A percentile compares a stretch with the other conserved stretches of the same genome.
These are phyloP conservation scores for Rubia tinctorum DNA, from an alignment of 305 asterid species.

Conservation along the genomic window DNA sequence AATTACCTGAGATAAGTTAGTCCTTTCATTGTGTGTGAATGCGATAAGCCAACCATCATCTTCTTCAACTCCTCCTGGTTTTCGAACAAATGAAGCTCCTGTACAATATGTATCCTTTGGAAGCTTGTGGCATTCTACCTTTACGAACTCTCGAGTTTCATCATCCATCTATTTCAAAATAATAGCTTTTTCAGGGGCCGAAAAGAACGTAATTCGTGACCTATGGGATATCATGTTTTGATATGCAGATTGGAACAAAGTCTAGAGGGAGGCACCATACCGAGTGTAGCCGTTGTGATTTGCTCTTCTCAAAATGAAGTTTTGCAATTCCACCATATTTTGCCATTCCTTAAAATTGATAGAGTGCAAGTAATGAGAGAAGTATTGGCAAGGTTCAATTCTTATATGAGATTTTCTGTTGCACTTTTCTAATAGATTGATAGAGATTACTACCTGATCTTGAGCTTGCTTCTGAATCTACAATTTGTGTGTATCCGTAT, in stretches of 20 bases:
- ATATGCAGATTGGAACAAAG: neutral
- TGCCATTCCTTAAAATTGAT: constrained; percentile 38
- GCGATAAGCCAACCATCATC: constrained; percentile 70
- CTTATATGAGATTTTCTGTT: neutral
- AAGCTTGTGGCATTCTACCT: constrained; percentile 50
- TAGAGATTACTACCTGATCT: constrained; percentile 35
- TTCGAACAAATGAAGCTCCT: constrained; percentile 60
- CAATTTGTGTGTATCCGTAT: constrained; percentile 42
- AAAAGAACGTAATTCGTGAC: neutral
- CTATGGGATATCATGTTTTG: neutral
- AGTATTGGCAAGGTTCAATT: neutral
- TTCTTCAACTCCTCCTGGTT: constrained; percentile 43
- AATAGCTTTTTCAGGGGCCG: neutral
- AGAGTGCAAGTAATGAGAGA: neutral
- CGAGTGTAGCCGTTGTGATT: neutral
- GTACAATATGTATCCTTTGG: constrained; percentile 54
- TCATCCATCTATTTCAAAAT: constrained; percentile 15
- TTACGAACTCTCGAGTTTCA: constrained; percentile 24
- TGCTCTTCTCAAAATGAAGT: constrained; percentile 37
- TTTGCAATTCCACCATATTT: constrained; percentile 70
- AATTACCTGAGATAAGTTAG: constrained; percentile 48
- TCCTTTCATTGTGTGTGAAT: constrained; percentile 46
- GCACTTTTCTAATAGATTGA: neutral
- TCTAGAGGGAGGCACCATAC: neutral
- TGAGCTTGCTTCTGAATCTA: constrained; percentile 40